phyloP scores from a whole-genome alignment of 495 filamentous ascomycete species.

The Neurospora tetrasperma region DNA sequence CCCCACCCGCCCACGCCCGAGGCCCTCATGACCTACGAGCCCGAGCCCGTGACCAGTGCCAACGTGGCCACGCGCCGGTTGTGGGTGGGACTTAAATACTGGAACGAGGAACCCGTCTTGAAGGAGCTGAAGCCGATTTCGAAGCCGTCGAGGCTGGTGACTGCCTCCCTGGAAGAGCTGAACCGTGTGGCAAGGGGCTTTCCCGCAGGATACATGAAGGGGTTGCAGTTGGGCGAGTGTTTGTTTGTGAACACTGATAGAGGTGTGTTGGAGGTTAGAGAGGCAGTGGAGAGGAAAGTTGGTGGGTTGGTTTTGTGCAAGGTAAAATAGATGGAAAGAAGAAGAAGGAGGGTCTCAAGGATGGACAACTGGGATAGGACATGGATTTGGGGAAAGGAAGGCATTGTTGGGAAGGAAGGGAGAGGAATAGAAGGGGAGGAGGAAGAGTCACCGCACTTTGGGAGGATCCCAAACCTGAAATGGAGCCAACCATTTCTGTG shows the following conservation, averaged over 20 bases:
- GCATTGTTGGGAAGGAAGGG: background rate
- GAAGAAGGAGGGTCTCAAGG: slow-evolving; percentile 1
- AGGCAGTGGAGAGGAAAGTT: slow-evolving; percentile 74
- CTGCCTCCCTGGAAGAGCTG: slow-evolving; percentile 50
- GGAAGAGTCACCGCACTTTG: background rate
- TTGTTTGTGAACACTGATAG: slow-evolving; percentile 69
- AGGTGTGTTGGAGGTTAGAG: slow-evolving; percentile 76
- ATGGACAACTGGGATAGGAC: background rate
- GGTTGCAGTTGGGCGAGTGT: slow-evolving; percentile 73
- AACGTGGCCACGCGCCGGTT: slow-evolving; percentile 71
- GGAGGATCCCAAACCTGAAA: background rate
- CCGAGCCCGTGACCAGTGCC: slow-evolving; percentile 58
- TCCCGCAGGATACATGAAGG: slow-evolving; percentile 52
- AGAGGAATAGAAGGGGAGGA: background rate
- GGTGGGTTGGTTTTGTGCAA: slow-evolving; percentile 79
- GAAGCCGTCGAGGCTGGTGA: slow-evolving; percentile 66
- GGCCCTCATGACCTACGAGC: slow-evolving; percentile 29
- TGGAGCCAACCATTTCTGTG: background rate
- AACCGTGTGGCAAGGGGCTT: slow-evolving; percentile 56
- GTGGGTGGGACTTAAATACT: slow-evolving; percentile 94
- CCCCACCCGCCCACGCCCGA: slow-evolving; percentile 51
- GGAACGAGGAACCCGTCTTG: slow-evolving; percentile 76
- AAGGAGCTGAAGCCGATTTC: slow-evolving; percentile 57
- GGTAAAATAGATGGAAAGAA: slow-evolving; percentile 34
- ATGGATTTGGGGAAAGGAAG: background rate